Conservation (phyloP, 23 red algal genomes). For the Gracilaria vermiculophylla region DNA sequence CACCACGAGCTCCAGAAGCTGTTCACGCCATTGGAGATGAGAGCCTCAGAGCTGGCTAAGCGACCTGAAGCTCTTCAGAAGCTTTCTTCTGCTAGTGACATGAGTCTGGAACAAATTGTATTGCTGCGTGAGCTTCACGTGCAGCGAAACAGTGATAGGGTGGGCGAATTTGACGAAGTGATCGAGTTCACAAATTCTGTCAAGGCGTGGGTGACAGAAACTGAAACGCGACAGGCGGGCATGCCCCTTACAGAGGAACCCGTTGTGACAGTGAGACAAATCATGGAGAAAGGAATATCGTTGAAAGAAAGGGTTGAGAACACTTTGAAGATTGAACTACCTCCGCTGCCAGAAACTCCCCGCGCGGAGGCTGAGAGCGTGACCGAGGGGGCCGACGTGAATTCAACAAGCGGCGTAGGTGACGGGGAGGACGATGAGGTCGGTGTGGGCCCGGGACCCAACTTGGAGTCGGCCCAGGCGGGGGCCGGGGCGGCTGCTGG, state of each 20-base stretch:
- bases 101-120: constrained; percentile 1
- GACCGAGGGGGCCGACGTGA: neutral
- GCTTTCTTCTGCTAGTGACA: neutral
- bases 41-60: constrained; percentile 20
- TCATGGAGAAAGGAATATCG: constrained; percentile 26
- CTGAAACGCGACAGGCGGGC: neutral
- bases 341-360: neutral
- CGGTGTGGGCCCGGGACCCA: constrained; percentile 5
- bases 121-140: constrained; percentile 45
- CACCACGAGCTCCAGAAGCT: constrained; percentile 48
- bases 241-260: constrained; percentile 33
- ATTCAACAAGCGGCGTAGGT: neutral
- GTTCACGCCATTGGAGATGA: constrained; percentile 27
- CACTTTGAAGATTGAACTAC: constrained; percentile 35
- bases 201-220: constrained; percentile 18
- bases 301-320: constrained; percentile 10
- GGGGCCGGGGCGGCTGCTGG: constrained; percentile 28
- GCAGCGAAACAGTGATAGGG: neutral
- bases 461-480: neutral
- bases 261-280: constrained; percentile 18
- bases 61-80: constrained; percentile 23
- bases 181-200: constrained; percentile 7
- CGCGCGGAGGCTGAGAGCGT: neutral
- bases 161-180: constrained; percentile 50
- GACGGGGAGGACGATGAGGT: neutral